Evolutionary conservation across 768 basidiomycete genomes (phyloP), one percentile per base, ranked within the genome.

Genomic region (Agrocybe praecox): DNA sequence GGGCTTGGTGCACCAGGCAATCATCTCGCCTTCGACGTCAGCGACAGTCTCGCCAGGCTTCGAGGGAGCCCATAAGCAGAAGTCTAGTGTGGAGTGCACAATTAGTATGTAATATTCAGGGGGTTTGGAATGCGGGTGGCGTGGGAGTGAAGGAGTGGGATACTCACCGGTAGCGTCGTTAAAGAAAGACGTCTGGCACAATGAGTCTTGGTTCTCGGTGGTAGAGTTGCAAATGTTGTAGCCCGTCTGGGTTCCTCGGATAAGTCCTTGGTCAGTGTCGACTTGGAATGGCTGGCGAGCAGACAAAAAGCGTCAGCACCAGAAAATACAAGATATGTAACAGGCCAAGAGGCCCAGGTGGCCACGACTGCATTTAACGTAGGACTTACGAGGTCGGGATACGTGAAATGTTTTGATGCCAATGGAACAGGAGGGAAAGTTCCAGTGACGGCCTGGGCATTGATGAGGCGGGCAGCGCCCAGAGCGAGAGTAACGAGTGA

Each of bases 1-100:
- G 1, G 80, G 79, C 67, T 87, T 84, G 15, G 85, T 85, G 71
- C 91, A 94, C 83, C 85, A 94, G 2, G 90, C 84, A 2, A 94
- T 85, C 69, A 85, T 87, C 65, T 85, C 76, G 34, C 82, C 86
- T 68, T 94, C 92, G 2, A 83, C 83, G 56, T 89, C 81, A 22
- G 81, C 87, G 29, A 94, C 87, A 14, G 75, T 71, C 23, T 80
- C 76, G 65, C 83, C 76, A 2, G 81, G 76, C 19, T 70, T 68
- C 0, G 75, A 62, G 0, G 87, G 83, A 7, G 80, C 85, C 85
- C 86, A 90, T 0, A 90, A 58, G 59, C 89, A 90, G 69, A 88
- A 90, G 62, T 91, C 89, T 90, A n/a, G n/a, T n/a, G n/a, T n/a
- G n/a, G n/a, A n/a, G n/a, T n/a, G n/a, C n/a, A n/a, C n/a, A n/a